Base-by-base conservation (phyloP, 164 flowering plant species). In the Chimonanthus salicifolius region DNA sequence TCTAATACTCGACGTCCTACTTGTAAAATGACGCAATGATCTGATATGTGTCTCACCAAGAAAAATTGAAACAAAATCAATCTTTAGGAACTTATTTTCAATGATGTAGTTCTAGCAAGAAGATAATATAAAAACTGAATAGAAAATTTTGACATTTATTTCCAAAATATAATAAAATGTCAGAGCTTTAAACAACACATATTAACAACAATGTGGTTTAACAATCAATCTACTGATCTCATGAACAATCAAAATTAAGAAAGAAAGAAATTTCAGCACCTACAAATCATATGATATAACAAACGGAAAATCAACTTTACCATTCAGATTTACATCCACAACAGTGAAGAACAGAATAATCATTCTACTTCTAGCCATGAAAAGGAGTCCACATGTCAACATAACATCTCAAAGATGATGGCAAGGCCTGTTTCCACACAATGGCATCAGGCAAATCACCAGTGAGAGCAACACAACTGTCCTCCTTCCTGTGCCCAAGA, bases 401-500 rank as follows among this genome's bases (percentile, higher is more conserved):
- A 82, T 85, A 92, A 67, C 73, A 66, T 74, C 74, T 81, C 77
- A 92, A 81, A 1, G 91, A 64, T 9, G 69, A 50, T 0, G 86
- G 93, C 78, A 94, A 65, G 11, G 65, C 75, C 74, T 77, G 67
- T 75, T 83, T 90, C 98, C 97, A 94, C 0, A 50, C 75, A 49
- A 76, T 79, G 33, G 71, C 54, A 76, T 89, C 85, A 0, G 94
- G 97, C 76, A 84, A 58, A 6, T 70, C 82, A 20, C 98, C 97
- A 0, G 94, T 91, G 33, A 94, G 68, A 69, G 97, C 97, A 62
- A 94, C 16, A 0, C 91, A 86, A 73, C 94, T 89, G 67, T 90
- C 95, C 49, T 88, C 92, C 64, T 84, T 80, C 67, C 87, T 66
- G 45, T 77, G 79, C 51, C 92, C 89, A 64, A 92, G 87, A 68